phyloP scores from a whole-genome alignment of 441 rosid species.

The Arabidopsis hybrid region DNA sequence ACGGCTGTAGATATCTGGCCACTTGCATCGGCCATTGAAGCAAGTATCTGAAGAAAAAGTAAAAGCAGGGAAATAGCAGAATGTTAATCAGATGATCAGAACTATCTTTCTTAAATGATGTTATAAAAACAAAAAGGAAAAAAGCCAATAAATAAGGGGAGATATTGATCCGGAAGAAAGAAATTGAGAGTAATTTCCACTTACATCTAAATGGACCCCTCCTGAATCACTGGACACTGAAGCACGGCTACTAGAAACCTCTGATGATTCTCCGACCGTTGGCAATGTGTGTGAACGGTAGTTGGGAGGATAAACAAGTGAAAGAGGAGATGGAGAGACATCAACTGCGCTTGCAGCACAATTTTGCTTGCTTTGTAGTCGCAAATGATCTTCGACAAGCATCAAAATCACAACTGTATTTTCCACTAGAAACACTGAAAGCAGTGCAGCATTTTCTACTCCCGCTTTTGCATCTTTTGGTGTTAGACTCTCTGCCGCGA shows the following conservation, averaged over 20 bases:
- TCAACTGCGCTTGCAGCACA: constrained; percentile 63
- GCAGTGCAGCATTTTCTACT: constrained; percentile 97
- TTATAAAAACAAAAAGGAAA: constrained; percentile 5
- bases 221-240: constrained; percentile 70
- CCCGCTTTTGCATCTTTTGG: constrained; percentile 88
- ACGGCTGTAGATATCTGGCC: constrained; percentile 91
- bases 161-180: constrained; percentile 4
- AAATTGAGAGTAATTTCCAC: constrained; percentile 48
- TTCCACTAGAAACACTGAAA: constrained; percentile 97
- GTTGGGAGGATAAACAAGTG: constrained; percentile 70
- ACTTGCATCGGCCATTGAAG: constrained; percentile 99
- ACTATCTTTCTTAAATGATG: neutral
- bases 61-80: neutral
- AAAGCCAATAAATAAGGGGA: constrained; percentile 19
- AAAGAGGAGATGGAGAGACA: constrained; percentile 80
- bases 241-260: constrained; percentile 65
- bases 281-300: constrained; percentile 53
- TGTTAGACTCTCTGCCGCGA: constrained; percentile 96
- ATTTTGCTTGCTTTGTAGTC: constrained; percentile 93
- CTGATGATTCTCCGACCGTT: constrained; percentile 61
- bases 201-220: constrained; percentile 89
- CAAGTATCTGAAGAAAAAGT: constrained; percentile 69
- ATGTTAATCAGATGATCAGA: neutral
- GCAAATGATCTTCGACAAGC: constrained; percentile 99
- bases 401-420: constrained; percentile 97